Evolutionary conservation across 2,329 filamentous ascomycete genomes (phyloP), one percentile per base, ranked within the genome.

Genomic region (Trichoderma sp.): DNA sequence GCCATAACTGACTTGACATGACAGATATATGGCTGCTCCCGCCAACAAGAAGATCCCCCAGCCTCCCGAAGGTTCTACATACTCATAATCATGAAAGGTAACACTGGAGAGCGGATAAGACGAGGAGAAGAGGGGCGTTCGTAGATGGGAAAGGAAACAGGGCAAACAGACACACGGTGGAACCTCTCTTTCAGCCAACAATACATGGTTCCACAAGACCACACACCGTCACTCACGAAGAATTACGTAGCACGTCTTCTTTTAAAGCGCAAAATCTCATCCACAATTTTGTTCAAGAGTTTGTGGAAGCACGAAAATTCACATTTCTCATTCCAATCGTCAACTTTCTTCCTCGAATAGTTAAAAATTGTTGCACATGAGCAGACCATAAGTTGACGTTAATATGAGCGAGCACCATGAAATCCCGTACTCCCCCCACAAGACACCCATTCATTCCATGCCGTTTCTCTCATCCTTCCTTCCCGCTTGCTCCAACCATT

Each of bases 31-130:
- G 96, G 95, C 95, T 34, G 89, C 95, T 72, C 91, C 93, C 30
- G 87, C 90, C 76, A 92, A 98, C 85, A 98, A 98, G 88, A 98
- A 98, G 84, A 90, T 98, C 34, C 92, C 94, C 13, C 96, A 99
- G 82, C 96, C 96, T 53, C 89, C 93, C 4, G 96, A 99, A 84
- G 95, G 94, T 72, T 90, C 92, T 64, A 85, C 80, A 23, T 84
- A 84, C 76, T 77, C 78, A 75, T 82, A 73, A 79, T 55, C 11
- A 17, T 3, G 4, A 23, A 47, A 15, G 53, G 26, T 17, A 23
- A 23, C 26, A 30, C 32, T 30, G 28, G 34, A 17, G 58, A 34
- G 12, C 9, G 6, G 23, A 43, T 2, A n/a, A 43, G 43, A 57
- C 9, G n/a, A n/a, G 5, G 47, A 53, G 39, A 23, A 26, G 32